Base-by-base conservation (phyloP, 441 rosid species). In the Adansonia rubrostipa region DNA sequence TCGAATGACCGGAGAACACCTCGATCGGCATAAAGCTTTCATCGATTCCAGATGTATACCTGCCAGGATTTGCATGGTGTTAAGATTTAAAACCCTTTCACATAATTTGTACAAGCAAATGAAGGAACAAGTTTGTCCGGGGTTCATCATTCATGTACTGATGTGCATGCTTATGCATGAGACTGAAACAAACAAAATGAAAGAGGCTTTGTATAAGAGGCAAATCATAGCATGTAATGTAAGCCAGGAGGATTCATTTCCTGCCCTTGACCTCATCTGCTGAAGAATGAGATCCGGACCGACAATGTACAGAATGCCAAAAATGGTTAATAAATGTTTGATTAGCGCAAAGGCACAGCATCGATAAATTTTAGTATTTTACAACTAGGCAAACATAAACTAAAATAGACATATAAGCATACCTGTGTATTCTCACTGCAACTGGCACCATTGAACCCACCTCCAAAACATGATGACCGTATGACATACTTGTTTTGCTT, bases 391-490 rank as follows among this genome's bases (percentile, higher is more conserved):
- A 74, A 74, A 42, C 20, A 58, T 20, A 11, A 74, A 74, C 14
- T 44, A 60, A 56, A 75, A 51, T 48, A 24, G 24, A 1, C 56
- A 47, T 42, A 76, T 40, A 60, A 71, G 63, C 72, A 47, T 86
- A 92, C 99, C 91, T 90, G 86, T 8, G 96, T 88, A 84, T 91
- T 82, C 83, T 95, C 96, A 47, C 97, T 93, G 73, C 98, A 97
- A 79, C 96, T 93, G 83, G 98, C 98, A 80, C 92, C 84, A 66
- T 89, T 81, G 78, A 89, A 79, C 66, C 99, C 99, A 81, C 28
- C 28, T 24, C 98, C 96, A 78, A 95, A 95, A 85, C 99, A 24
- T 24, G 28, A 92, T 73, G 97, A 95, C 3, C 97, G 85, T 73
- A 95, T 93, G n/a, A 95, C 96, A 51, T 92, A 92, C 75, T 91